Evolutionary conservation across 2,329 filamentous ascomycete species (phyloP), one percentile per base, ranked within the genome.

Genomic region (Lasiodiplodia citricola): DNA sequence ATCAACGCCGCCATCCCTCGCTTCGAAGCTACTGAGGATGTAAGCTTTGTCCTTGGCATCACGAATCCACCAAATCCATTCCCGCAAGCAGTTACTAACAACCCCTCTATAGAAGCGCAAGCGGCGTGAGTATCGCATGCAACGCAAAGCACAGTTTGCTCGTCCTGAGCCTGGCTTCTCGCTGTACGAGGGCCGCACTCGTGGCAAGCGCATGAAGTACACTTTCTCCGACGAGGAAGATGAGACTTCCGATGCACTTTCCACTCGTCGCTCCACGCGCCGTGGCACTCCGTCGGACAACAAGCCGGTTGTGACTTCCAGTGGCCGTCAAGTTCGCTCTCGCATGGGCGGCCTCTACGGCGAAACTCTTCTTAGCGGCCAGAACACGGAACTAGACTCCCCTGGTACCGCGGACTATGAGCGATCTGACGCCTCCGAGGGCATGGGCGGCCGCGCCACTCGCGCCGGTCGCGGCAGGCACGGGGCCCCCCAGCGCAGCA

Each of bases 171-270:
- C 92, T 11, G 94, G 94, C 4, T 96, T 95, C 77, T 97, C 94
- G 0, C 85, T 97, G 69, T 99, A 99, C 79, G 96, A 99, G 82
- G 96, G 96, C 62, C 92, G 96, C 66, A 99, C 96, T 5, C 90
- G 96, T 69, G 96, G 96, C 68, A 98, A 99, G 84, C 92, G 95
- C 70, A 92, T 97, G 82, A 96, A 94, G 80, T 99, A 99, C 77
- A 99, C 93, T 0, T 99, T 92, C 77, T 96, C 94, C 0, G 94
- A 97, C 65, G 93, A 96, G 28, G 93, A 96, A 73, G 84, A 82
- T 64, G 87, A 85, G 68, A 88, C 87, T 75, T 90, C 90, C 78
- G 94, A 84, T 70, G 82, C 83, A 21, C 87, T 90, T 7, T 93
- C 92, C 14, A 87, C 89, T 21, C 89, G 87, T 55, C 83, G 85